A percentile compares a stretch with the other conserved stretches of the same genome.
Conservation (phyloP, 352 stramenopile species). For the Pythium aristosporum region DNA sequence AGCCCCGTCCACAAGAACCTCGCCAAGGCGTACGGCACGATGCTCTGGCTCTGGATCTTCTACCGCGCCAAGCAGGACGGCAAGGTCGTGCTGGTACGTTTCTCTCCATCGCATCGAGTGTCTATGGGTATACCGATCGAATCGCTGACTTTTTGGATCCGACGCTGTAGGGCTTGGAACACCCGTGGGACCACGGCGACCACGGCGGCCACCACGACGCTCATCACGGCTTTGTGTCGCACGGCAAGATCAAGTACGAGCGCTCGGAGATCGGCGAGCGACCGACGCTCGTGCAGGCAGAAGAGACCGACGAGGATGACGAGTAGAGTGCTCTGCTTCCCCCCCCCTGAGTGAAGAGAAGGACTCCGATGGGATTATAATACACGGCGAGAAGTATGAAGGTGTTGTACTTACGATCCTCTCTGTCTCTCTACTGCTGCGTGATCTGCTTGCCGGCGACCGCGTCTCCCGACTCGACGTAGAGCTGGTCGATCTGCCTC, state of each 20-base stretch:
- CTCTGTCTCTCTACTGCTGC: slow-evolving; percentile 21
- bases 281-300: slow-evolving; percentile 53
- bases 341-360: neutral
- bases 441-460: slow-evolving; percentile 39
- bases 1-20: slow-evolving; percentile 87
- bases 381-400: slow-evolving; percentile 5
- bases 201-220: slow-evolving; percentile 33
- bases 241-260: slow-evolving; percentile 63
- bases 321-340: slow-evolving; percentile 25
- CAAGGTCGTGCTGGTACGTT: slow-evolving; percentile 65
- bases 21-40: slow-evolving; percentile 81
- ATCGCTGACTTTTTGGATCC: neutral
- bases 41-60: slow-evolving; percentile 92
- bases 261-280: slow-evolving; percentile 65
- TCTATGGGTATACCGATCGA: neutral
- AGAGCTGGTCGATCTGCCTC: slow-evolving; percentile 69
- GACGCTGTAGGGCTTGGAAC: slow-evolving; percentile 61
- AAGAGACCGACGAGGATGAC: slow-evolving; percentile 42
- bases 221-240: slow-evolving; percentile 26
- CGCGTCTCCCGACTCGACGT: slow-evolving; percentile 55
- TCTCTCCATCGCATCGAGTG: neutral
- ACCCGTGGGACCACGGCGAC: slow-evolving; percentile 78
- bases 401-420: no score
- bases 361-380: slow-evolving; percentile 7
- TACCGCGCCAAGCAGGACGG: slow-evolving; percentile 88